A percentile compares a stretch with the other conserved stretches of the same genome.
These are phyloP conservation scores for Cordyceps pruinosa DNA, from an alignment of 2,329 filamentous ascomycete species.

Conservation along the genomic window DNA sequence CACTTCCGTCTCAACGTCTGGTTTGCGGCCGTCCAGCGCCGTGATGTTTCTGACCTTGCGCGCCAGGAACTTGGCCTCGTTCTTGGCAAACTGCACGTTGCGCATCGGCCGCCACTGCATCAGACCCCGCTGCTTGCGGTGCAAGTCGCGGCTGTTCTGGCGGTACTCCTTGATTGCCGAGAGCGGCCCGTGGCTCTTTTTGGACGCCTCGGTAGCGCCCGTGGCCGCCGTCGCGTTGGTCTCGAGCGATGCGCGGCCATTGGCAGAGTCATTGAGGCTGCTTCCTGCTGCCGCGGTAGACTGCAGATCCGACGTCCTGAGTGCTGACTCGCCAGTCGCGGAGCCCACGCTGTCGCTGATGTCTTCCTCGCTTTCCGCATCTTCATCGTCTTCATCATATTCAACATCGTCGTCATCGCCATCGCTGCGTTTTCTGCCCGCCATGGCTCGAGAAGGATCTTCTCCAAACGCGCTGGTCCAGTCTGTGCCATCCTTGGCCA, in stretches of 20 bases:
- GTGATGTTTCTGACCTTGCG: slow-evolving; percentile 71
- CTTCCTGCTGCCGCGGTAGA: slow-evolving; percentile 19
- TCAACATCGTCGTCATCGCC: slow-evolving; percentile 34
- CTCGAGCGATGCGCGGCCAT: slow-evolving; percentile 31
- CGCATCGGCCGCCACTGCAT: slow-evolving; percentile 95
- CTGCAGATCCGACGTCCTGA: not conserved
- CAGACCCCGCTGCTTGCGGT: slow-evolving; percentile 78
- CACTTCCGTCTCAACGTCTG: slow-evolving; percentile 77
- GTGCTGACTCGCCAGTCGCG: slow-evolving; percentile 41
- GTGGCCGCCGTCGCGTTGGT: slow-evolving; percentile 30
- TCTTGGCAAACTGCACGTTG: slow-evolving; percentile 78
- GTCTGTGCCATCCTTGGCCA: slow-evolving; percentile 71
- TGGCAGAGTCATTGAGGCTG: slow-evolving; percentile 21
- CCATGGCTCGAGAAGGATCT: slow-evolving; percentile 53
- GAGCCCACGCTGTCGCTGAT: slow-evolving; percentile 51
- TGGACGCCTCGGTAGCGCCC: slow-evolving; percentile 20
- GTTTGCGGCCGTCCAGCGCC: slow-evolving; percentile 72
- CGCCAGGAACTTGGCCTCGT: slow-evolving; percentile 75
- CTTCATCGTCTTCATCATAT: slow-evolving; percentile 30
- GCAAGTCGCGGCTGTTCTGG: slow-evolving; percentile 63
- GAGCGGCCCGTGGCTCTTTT: slow-evolving; percentile 35
- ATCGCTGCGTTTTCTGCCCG: slow-evolving; percentile 23
- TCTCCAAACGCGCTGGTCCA: slow-evolving; percentile 83
- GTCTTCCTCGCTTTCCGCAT: slow-evolving; percentile 25
- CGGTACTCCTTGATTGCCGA: slow-evolving; percentile 57